Base-by-base conservation (phyloP, 2,329 filamentous ascomycete genomes). In the Verticillium nubilum region DNA sequence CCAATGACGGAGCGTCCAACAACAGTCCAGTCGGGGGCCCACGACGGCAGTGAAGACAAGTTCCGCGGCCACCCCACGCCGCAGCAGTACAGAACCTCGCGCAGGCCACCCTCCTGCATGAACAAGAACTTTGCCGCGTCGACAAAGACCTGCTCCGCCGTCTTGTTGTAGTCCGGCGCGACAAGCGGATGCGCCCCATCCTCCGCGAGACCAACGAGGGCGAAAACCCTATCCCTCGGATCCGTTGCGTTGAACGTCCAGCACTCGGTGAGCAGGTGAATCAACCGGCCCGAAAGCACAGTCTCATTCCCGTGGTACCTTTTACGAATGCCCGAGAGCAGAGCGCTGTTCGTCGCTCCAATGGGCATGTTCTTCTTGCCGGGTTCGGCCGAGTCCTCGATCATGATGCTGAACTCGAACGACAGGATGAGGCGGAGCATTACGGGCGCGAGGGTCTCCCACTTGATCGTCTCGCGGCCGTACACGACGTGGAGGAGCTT, bases 171-270 rank as follows among this genome's bases (percentile, higher is more conserved):
- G 26, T 56, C 31, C 17, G 54, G 54, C 35, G 15, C n/a, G 2
- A 56, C 23, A 3, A 47, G 25, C 33, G 54, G 54, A 6, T 28
- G 19, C 19, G 10, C 9, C 5, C 25, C 54, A 19, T 56, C 54
- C 4, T 28, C 9, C 15, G 35, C 19, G n/a, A 56, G 13, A 5
- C 54, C 54, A 19, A 47, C 23, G 9, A 56, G 33, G 13, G 54
- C 54, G 33, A 56, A 56, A 10, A 56, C 26, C 35, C n/a, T 56
- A 35, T 56, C 54, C 25, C 54, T 15, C 23, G 23, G 13, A 13
- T 56, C 54, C 3, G 54, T 56, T 15, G 54, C 54, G 4, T 56
- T 23, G 35, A 56, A 56, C 25, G 33, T 47, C 54, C 54, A 56
- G 17, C 19, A 37, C 25, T 26, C 19, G 31, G 54, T 4, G 15